A percentile compares a stretch with the other conserved stretches of the same genome.
phyloP scores from a whole-genome alignment of 2,329 filamentous ascomycete genomes.

The Alternaria triticina region DNA sequence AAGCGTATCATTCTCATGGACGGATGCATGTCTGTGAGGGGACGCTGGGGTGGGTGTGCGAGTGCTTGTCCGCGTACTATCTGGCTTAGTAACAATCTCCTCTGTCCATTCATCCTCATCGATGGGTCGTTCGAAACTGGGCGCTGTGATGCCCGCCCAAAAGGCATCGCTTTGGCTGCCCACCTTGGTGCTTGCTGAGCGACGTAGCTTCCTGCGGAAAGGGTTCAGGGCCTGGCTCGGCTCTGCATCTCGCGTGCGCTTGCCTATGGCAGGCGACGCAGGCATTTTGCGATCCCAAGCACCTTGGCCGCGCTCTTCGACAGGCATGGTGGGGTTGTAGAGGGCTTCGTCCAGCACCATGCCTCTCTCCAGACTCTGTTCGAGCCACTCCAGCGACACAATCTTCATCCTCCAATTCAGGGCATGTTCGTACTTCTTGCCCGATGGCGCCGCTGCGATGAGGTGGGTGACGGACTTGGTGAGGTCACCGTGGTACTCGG shows the following conservation, averaged over 20 bases:
- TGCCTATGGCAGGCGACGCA: conserved; percentile 50
- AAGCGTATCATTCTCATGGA: conserved; percentile 12
- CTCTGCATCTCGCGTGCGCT: conserved; percentile 42
- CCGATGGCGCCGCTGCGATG: conserved; percentile 77
- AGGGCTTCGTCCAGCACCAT: conserved; percentile 89
- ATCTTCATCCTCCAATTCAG: conserved; percentile 79
- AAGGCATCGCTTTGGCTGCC: conserved; percentile 79
- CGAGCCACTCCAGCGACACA: conserved; percentile 84
- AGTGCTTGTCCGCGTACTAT: conserved; percentile 19
- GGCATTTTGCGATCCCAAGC: conserved; percentile 67
- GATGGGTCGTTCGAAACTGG: conserved; percentile 31
- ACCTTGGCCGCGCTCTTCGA: conserved; percentile 74
- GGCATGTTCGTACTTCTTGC: conserved; percentile 91
- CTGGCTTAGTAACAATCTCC: conserved; percentile 27
- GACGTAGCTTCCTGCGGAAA: conserved; percentile 76
- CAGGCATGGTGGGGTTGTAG: conserved; percentile 77
- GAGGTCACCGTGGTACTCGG: conserved; percentile 84
- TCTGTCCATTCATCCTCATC: conserved; percentile 47
- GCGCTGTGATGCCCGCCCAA: conserved; percentile 85
- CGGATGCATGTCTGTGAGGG: conserved; percentile 2
- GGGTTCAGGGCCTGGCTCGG: conserved; percentile 51
- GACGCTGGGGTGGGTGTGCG: conserved; percentile 15
- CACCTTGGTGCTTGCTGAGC: conserved; percentile 84
- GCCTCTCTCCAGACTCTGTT: conserved; percentile 80
- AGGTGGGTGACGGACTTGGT: conserved; percentile 87